Base-by-base conservation (phyloP, 805 yeast species). In the Spathaspora girioi region DNA sequence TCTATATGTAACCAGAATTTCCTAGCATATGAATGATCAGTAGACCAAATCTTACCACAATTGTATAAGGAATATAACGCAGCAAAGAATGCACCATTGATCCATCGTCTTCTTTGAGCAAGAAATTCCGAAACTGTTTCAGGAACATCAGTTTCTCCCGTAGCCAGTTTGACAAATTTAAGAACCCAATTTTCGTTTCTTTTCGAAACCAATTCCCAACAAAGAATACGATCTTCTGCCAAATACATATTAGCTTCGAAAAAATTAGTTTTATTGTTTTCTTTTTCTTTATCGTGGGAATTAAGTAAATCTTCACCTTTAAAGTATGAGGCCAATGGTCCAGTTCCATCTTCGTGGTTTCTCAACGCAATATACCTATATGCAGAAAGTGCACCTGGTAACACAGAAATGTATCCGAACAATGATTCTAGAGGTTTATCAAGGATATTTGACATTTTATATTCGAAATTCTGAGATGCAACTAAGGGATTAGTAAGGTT, bases 91-190 rank as follows among this genome's bases (percentile, higher is more conserved):
- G 98, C 91, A 50, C 98, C 98, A 66, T 93, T 93, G 57, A 93
- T 79, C 98, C 98, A 94, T 71, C 98, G 83, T 66, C 98, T 80
- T 74, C 98, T 82, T 69, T 93, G 98, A 41, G 91, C 78, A 31
- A 94, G 85, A 56, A 93, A 85, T 62, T 92, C 97, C 19, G 94
- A 84, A 32, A 93, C 79, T 35, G 81, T 75, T 58, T 88, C 96
- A 6, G 98, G 98, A 45, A 92, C 97, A 80, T 93, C 98, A 1
- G 98, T 93, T 67, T 92, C 97, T 59, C 97, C 98, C 47, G 85
- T 86, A 14, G 97, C 97, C 60, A 84, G 90, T 60, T 88, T 87
- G 50, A 93, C 97, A 65, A 91, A 93, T 62, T 91, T 88, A 60
- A 93, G 76, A 14, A 93, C 87, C 96, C 97, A 93, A 64, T 84